Conservation (phyloP, 2,329 filamentous ascomycete genomes). For the Dendrostoma leiphaemia region DNA sequence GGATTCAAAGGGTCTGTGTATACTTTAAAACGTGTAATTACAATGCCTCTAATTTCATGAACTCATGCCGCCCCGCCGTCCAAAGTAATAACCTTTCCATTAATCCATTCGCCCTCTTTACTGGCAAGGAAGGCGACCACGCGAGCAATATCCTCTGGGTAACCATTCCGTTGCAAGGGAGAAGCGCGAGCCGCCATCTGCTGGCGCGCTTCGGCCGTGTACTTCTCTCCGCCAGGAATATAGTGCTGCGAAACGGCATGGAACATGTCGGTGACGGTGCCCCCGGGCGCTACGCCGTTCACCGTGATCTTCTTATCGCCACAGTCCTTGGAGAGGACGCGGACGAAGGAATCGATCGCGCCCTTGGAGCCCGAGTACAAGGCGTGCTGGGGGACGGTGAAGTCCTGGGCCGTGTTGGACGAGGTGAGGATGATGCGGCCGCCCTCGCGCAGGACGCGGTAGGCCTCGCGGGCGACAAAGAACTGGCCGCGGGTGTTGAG, state of each 20-base stretch:
- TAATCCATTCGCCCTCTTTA: constrained; percentile 19
- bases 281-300: constrained; percentile 22
- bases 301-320: constrained; percentile 21
- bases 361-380: constrained; percentile 10
- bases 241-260: constrained; percentile 12
- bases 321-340: constrained; percentile 10
- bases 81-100: too few relatives aligned
- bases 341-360: constrained; percentile 5
- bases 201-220: constrained; percentile 14
- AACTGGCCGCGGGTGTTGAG: constrained; percentile 23
- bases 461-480: constrained; percentile 14
- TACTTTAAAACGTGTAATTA: too few relatives aligned
- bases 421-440: constrained; percentile 19
- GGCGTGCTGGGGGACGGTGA: constrained; percentile 6
- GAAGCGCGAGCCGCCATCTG: constrained; percentile 2
- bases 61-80: too few relatives aligned
- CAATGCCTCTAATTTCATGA: too few relatives aligned
- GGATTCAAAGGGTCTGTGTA: too few relatives aligned
- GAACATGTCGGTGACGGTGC: constrained; percentile 17
- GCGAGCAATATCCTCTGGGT: constrained; percentile 30
- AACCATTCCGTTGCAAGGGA: constrained; percentile 10
- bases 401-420: neutral
- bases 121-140: constrained; percentile 35
- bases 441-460: constrained; percentile 21
- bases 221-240: constrained; percentile 9